Evolutionary conservation across 2,329 filamentous ascomycete genomes (phyloP).

Genomic region (Cercospora zeina): DNA sequence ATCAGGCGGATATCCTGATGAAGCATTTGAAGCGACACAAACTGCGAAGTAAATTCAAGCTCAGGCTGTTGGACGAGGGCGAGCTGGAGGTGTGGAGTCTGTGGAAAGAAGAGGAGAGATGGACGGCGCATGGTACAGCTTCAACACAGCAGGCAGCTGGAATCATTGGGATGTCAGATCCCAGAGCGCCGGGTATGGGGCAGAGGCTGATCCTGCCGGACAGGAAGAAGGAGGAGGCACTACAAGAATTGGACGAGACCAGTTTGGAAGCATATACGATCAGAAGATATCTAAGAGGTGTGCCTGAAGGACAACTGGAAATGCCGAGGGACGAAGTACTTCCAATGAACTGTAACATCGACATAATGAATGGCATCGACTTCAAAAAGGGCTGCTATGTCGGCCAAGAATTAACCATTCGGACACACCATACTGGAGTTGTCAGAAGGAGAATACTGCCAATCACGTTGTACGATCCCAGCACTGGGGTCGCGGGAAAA

Average conservation of each 20-base stretch:
- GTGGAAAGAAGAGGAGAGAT: slow-evolving; percentile 62
- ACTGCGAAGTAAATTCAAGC: slow-evolving; percentile 73
- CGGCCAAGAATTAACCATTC: slow-evolving; percentile 93
- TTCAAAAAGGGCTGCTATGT: slow-evolving; percentile 97
- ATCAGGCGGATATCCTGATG: slow-evolving; percentile 61
- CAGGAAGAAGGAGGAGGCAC: slow-evolving; percentile 31
- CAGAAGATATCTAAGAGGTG: slow-evolving; percentile 73
- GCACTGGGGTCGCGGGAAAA: slow-evolving; percentile 43
- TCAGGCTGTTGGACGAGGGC: slow-evolving; percentile 64
- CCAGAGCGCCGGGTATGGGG: slow-evolving; percentile 42
- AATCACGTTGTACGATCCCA: slow-evolving; percentile 65
- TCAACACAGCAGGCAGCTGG: slow-evolving; percentile 25
- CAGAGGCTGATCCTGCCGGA: slow-evolving; percentile 37
- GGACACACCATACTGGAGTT: slow-evolving; percentile 90
- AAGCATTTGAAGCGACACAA: slow-evolving; percentile 83
- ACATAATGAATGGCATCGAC: slow-evolving; percentile 80
- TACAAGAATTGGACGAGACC: slow-evolving; percentile 47
- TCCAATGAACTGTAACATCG: slow-evolving; percentile 86
- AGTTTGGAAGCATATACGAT: slow-evolving; percentile 63
- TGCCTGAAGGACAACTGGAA: slow-evolving; percentile 83
- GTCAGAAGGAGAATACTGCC: slow-evolving; percentile 88
- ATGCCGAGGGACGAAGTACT: slow-evolving; percentile 69
- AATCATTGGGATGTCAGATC: slow-evolving; percentile 45
- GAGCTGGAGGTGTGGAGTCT: slow-evolving; percentile 71
- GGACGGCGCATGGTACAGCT: slow-evolving; percentile 37